phyloP scores from a whole-genome alignment of 169 alveolate genomes.

The Plasmodium vivax region DNA sequence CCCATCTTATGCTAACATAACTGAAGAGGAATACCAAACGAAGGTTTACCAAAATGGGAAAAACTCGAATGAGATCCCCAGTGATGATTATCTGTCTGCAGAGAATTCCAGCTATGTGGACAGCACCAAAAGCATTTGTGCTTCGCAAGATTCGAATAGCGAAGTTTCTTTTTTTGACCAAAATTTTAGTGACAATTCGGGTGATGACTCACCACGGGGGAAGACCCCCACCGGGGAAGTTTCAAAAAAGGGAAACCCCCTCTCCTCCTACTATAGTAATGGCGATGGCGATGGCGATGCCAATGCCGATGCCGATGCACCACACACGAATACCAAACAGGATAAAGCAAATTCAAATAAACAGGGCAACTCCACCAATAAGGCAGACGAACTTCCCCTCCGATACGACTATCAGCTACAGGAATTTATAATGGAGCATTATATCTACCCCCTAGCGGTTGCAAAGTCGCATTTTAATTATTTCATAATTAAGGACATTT shows the following conservation, averaged over 20 bases:
- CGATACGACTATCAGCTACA: constrained; percentile 86
- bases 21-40: neutral
- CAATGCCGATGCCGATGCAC: neutral
- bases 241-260: neutral
- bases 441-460: constrained; percentile 86
- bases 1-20: neutral
- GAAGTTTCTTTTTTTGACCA: constrained; percentile 49
- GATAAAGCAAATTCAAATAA: neutral
- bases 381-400: constrained; percentile 2
- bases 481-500: constrained; percentile 87
- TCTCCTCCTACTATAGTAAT: neutral
- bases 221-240: neutral
- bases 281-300: neutral
- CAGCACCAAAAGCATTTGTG: constrained; percentile 56
- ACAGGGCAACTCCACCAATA: neutral
- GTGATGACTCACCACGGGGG: neutral
- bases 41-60: neutral
- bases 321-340: neutral
- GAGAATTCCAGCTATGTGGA: constrained; percentile 61
- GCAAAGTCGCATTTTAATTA: constrained; percentile 87
- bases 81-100: neutral
- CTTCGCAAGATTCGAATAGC: constrained; percentile 71
- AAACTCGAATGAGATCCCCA: neutral
- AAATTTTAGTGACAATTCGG: constrained; percentile 42
- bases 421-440: constrained; percentile 90